A percentile compares a stretch with the other conserved stretches of the same genome.
Evolutionary conservation across 1,139 yeast genomes (phyloP).

Genomic region (Scheffersomyces illinoinensis): DNA sequence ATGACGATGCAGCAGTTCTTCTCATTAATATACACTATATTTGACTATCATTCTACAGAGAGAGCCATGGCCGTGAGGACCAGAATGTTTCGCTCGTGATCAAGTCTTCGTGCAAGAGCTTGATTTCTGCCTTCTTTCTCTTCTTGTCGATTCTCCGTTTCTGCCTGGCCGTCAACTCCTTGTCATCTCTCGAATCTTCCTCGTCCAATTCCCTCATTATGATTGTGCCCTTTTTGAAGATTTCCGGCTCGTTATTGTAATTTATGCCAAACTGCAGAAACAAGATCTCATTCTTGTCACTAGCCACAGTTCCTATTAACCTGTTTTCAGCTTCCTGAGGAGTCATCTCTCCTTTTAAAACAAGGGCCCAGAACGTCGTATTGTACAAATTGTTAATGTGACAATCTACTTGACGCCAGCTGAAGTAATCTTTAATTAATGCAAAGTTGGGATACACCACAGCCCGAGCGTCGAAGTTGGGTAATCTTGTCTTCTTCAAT

Average conservation of each 20-base stretch:
- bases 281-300: slow-evolving; percentile 85
- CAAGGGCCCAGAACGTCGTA: slow-evolving; percentile 89
- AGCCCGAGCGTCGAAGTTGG: slow-evolving; percentile 90
- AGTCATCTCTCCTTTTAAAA: slow-evolving; percentile 64
- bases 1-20: too few relatives aligned
- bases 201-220: slow-evolving; percentile 53
- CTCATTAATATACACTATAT: not conserved
- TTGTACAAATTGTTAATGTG: slow-evolving; percentile 93
- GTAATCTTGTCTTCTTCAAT: slow-evolving; percentile 48
- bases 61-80: slow-evolving; percentile 42
- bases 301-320: slow-evolving; percentile 71
- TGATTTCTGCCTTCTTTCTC: slow-evolving; percentile 49
- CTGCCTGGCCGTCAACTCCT: slow-evolving; percentile 44
- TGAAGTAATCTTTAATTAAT: slow-evolving; percentile 73
- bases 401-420: slow-evolving; percentile 97
- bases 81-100: slow-evolving; percentile 57
- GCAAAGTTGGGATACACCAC: slow-evolving; percentile 73
- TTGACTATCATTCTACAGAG: not conserved
- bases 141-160: slow-evolving; percentile 49
- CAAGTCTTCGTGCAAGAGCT: slow-evolving; percentile 54
- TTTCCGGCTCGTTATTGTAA: slow-evolving; percentile 87
- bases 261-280: slow-evolving; percentile 78
- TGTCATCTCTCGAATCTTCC: slow-evolving; percentile 8
- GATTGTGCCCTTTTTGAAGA: slow-evolving; percentile 83
- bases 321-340: slow-evolving; percentile 77